These are phyloP conservation scores for Theileria parva DNA, from an alignment of 169 alveolate genomes.

Conservation along the genomic window DNA sequence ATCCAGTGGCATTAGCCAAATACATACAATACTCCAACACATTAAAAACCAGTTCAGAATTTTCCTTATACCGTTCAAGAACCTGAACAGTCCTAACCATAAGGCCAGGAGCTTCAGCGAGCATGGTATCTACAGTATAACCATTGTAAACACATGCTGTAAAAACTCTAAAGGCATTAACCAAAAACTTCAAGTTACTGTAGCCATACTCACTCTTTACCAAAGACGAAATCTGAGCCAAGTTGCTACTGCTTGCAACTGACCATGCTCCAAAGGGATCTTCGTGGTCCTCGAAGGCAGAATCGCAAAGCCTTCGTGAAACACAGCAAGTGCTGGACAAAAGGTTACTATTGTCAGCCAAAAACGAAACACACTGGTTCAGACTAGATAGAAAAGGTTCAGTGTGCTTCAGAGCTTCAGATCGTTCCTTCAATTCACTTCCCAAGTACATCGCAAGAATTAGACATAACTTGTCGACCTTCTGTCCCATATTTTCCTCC, in stretches of 20 bases:
- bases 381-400: constrained; percentile 83
- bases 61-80: constrained; percentile 57
- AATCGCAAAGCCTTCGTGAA: constrained; percentile 72
- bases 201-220: constrained; percentile 75
- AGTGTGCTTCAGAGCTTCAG: constrained; percentile 86
- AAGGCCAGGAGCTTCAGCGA: constrained; percentile 32
- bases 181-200: constrained; percentile 71
- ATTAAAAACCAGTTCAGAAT: constrained; percentile 38
- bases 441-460: constrained; percentile 84
- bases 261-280: constrained; percentile 92
- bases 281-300: constrained; percentile 80
- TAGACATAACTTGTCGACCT: constrained; percentile 80
- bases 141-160: constrained; percentile 81
- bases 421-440: constrained; percentile 85
- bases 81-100: constrained; percentile 44
- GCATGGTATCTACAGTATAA: constrained; percentile 70
- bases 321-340: constrained; percentile 70
- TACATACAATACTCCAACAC: constrained; percentile 44
- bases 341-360: constrained; percentile 78
- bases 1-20: constrained; percentile 43
- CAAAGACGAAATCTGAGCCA: constrained; percentile 78
- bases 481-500: constrained; percentile 80
- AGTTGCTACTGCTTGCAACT: constrained; percentile 83
- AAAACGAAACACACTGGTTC: constrained; percentile 71
- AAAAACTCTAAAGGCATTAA: constrained; percentile 77